Evolutionary conservation across 2,329 filamentous ascomycete genomes (phyloP).

Genomic region (Rhinocladiella similis): DNA sequence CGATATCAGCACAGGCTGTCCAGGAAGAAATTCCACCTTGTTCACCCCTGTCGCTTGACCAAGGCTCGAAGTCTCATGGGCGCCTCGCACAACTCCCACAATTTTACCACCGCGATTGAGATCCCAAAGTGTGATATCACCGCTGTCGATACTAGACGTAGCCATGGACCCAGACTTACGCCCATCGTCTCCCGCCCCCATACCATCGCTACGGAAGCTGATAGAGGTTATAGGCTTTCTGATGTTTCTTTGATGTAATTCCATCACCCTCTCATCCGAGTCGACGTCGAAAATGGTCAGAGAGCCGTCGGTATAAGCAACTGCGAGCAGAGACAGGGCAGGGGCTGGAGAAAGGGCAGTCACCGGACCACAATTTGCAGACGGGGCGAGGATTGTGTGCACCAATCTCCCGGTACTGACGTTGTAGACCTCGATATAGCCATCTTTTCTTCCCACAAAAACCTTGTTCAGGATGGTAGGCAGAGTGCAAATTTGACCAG

Average conservation of each 20-base stretch:
- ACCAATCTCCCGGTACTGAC: slow-evolving; percentile 87
- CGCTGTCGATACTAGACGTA: slow-evolving; percentile 73
- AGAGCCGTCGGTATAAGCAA: slow-evolving; percentile 79
- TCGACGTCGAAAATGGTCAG: slow-evolving; percentile 80
- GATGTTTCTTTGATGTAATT: slow-evolving; percentile 23
- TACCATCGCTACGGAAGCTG: slow-evolving; percentile 83
- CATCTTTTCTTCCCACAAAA: slow-evolving; percentile 82
- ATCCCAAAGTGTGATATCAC: slow-evolving; percentile 96
- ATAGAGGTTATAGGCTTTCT: slow-evolving; percentile 69
- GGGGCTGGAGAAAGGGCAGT: slow-evolving; percentile 83
- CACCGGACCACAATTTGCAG: slow-evolving; percentile 72
- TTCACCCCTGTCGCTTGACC: slow-evolving; percentile 73
- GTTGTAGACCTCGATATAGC: slow-evolving; percentile 96
- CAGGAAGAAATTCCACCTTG: slow-evolving; percentile 83
- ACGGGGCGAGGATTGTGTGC: slow-evolving; percentile 81
- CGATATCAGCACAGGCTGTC: slow-evolving; percentile 86
- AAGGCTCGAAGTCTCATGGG: slow-evolving; percentile 65
- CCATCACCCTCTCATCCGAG: slow-evolving; percentile 70
- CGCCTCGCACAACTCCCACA: slow-evolving; percentile 81
- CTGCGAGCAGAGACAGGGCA: slow-evolving; percentile 79
- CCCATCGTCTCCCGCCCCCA: slow-evolving; percentile 85
- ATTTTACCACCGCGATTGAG: slow-evolving; percentile 85
- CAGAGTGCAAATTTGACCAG: slow-evolving; percentile 79
- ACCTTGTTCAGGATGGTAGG: slow-evolving; percentile 96
- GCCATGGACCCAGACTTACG: slow-evolving; percentile 89